These are phyloP conservation scores for Calocybe indica DNA, from an alignment of 768 basidiomycete genomes.

Conservation along the genomic window DNA sequence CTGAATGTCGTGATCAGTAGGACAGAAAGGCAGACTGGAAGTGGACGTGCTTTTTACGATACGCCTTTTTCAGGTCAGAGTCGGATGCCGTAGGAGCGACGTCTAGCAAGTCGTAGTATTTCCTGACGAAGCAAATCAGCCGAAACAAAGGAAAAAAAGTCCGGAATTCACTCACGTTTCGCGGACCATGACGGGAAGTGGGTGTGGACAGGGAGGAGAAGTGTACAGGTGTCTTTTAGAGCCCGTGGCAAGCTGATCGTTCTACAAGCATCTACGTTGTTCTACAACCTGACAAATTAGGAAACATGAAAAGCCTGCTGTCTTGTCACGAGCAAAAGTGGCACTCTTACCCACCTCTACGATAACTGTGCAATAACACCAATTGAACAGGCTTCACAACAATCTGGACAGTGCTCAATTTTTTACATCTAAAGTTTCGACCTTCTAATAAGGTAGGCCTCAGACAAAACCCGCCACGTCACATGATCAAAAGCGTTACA, in stretches of 20 bases:
- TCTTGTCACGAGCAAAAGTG: background rate
- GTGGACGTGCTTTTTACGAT: slow-evolving; percentile 75
- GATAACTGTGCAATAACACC: too few species aligned
- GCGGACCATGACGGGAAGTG: slow-evolving; percentile 49
- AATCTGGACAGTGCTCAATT: too few species aligned
- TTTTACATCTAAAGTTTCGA: too few species aligned
- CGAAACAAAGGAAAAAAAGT: background rate
- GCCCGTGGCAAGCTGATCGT: slow-evolving; percentile 24
- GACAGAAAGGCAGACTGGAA: background rate
- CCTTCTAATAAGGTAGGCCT: too few species aligned
- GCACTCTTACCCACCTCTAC: too few species aligned
- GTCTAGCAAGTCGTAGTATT: slow-evolving; percentile 92
- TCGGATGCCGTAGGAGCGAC: slow-evolving; percentile 76
- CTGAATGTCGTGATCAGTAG: slow-evolving; percentile 29
- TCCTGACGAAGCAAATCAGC: slow-evolving; percentile 35
- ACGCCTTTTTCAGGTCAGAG: slow-evolving; percentile 88
- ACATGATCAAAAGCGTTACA: too few species aligned
- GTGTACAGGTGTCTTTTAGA: slow-evolving; percentile 7
- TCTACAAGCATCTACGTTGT: slow-evolving; percentile 38
- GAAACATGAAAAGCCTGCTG: slow-evolving; percentile 14
- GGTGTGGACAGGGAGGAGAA: slow-evolving; percentile 13
- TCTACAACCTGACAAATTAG: slow-evolving; percentile 35
- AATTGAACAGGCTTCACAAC: too few species aligned
- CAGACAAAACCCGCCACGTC: too few species aligned
- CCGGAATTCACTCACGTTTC: slow-evolving; percentile 46